phyloP scores from a whole-genome alignment of 345 rosid species.

The Ricinus communis region DNA sequence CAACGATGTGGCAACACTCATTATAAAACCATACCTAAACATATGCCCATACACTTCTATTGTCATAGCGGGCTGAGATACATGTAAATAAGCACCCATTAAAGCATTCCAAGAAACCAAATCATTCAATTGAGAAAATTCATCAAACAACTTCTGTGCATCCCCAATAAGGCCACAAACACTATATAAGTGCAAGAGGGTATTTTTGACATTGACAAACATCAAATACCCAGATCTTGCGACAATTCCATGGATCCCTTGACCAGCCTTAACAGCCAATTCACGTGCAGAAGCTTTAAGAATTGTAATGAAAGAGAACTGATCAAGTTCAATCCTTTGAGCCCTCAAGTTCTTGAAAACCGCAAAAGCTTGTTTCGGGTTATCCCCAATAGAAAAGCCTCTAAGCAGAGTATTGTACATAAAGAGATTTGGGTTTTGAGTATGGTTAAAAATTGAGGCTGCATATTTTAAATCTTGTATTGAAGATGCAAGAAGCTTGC shows the following conservation, averaged over 20 bases:
- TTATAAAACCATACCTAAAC: conserved; percentile 25
- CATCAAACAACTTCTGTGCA: conserved; percentile 62
- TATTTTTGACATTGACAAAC: conserved; percentile 47
- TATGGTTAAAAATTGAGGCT: conserved; percentile 47
- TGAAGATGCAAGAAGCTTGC: conserved; percentile 66
- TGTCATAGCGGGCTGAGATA: conserved; percentile 33
- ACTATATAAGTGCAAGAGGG: conserved; percentile 45
- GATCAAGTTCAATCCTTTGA: conserved; percentile 41
- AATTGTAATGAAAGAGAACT: conserved; percentile 56
- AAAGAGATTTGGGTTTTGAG: conserved; percentile 49
- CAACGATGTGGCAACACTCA: conserved; percentile 44
- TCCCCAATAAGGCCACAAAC: conserved; percentile 30
- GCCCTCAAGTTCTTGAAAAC: conserved; percentile 56
- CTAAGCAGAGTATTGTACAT: conserved; percentile 64
- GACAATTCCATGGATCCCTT: conserved; percentile 51
- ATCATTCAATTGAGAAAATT: conserved; percentile 44
- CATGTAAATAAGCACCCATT: conserved; percentile 50
- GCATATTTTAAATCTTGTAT: conserved; percentile 48
- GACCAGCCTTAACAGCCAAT: conserved; percentile 29
- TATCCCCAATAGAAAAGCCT: conserved; percentile 48
- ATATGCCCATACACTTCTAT: conserved; percentile 40
- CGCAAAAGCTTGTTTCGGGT: conserved; percentile 46
- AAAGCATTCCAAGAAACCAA: conserved; percentile 54
- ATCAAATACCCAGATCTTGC: conserved; percentile 47
- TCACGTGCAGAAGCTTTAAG: conserved; percentile 51